These are phyloP conservation scores for Cyclotella sp. DNA, from an alignment of 108 stramenopile genomes.

Conservation along the genomic window DNA sequence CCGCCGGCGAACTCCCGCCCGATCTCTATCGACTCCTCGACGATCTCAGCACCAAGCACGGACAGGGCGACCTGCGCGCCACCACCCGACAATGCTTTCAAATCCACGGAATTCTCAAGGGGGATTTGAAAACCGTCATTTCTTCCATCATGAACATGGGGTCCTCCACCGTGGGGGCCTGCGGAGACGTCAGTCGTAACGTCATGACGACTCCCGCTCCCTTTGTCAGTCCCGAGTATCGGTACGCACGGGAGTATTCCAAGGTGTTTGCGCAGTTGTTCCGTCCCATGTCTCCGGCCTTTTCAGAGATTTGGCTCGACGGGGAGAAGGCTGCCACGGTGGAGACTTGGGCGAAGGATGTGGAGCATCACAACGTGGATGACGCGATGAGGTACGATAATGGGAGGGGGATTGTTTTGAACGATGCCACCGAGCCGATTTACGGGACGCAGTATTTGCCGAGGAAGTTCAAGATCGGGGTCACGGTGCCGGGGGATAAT, in stretches of 20 bases:
- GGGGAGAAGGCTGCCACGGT: slow-evolving; percentile 95
- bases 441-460: slow-evolving; percentile 98
- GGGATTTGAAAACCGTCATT: slow-evolving; percentile 94
- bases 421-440: slow-evolving; percentile 89
- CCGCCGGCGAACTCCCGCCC: slow-evolving; percentile 94
- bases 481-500: slow-evolving; percentile 97
- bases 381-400: slow-evolving; percentile 78
- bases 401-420: slow-evolving; percentile 88
- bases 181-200: slow-evolving; percentile 98
- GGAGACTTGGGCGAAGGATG: slow-evolving; percentile 91
- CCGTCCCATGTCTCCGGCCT: slow-evolving; percentile 93
- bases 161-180: slow-evolving; percentile 95
- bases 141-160: slow-evolving; percentile 96
- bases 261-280: slow-evolving; percentile 95
- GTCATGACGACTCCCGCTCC: slow-evolving; percentile 97
- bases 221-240: slow-evolving; percentile 76
- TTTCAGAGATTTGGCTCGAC: slow-evolving; percentile 95
- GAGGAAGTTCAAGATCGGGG: slow-evolving; percentile 98
- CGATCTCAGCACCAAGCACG: slow-evolving; percentile 87
- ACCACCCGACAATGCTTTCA: slow-evolving; percentile 99
- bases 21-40: slow-evolving; percentile 93
- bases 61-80: slow-evolving; percentile 94
- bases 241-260: slow-evolving; percentile 80
- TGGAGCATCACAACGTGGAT: slow-evolving; percentile 76
- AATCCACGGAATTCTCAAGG: slow-evolving; percentile 97